Conservation (phyloP, 352 stramenopile species). For the Phytophthora constricta region DNA sequence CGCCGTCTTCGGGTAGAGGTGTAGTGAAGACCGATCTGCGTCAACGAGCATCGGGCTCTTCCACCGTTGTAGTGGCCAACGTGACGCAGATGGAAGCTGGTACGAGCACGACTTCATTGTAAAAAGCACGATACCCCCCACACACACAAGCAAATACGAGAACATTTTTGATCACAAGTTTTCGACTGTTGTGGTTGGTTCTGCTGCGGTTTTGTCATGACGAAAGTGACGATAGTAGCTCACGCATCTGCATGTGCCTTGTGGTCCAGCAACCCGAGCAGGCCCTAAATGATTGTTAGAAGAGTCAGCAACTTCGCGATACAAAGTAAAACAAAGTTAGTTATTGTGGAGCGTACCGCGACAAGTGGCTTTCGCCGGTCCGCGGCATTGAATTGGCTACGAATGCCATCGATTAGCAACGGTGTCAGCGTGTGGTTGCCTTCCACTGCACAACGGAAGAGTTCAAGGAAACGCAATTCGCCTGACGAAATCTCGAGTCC, state of each 20-base stretch:
- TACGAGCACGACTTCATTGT: constrained; percentile 24
- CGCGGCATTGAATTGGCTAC: constrained; percentile 33
- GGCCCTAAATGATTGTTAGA: too few species aligned
- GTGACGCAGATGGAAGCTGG: constrained; percentile 33
- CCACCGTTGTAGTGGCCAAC: background rate
- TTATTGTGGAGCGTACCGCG: constrained; percentile 39
- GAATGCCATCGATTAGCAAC: constrained; percentile 61
- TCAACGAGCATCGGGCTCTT: constrained; percentile 32
- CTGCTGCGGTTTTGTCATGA: background rate
- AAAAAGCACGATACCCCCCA: constrained; percentile 8
- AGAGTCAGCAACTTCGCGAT: too few species aligned
- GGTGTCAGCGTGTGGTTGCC: constrained; percentile 68
- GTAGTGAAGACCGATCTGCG: constrained; percentile 27
- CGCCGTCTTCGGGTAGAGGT: constrained; percentile 19
- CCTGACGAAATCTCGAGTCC: constrained; percentile 53
- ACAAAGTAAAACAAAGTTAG: background rate
- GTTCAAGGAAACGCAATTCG: constrained; percentile 72
- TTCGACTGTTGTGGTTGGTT: background rate
- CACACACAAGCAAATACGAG: constrained; percentile 6
- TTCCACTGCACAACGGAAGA: constrained; percentile 76
- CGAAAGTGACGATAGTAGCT: background rate
- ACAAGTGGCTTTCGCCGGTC: constrained; percentile 57
- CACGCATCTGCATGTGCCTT: constrained; percentile 8
- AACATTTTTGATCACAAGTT: constrained; percentile 23
- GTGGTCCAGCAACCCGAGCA: constrained; percentile 43